Evolutionary conservation across 2,329 filamentous ascomycete genomes (phyloP), one percentile per base, ranked within the genome.

Genomic region (Biscogniauxia sp.): DNA sequence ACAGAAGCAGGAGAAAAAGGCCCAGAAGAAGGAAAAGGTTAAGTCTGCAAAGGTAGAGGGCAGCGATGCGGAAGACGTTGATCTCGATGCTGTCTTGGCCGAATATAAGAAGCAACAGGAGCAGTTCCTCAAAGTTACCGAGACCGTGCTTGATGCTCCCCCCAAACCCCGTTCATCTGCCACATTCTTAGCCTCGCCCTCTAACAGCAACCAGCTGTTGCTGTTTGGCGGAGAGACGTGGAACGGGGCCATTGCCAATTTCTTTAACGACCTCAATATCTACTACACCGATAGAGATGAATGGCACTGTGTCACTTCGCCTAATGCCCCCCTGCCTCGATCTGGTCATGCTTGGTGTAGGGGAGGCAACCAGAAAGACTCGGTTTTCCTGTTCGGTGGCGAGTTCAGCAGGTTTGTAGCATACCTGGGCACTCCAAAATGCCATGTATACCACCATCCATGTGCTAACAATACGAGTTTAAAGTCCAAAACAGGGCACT

Each of bases 141-240:
- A 99, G 79, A 84, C 85, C 2, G 80, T 88, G 23, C 85, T 83
- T 51, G 84, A 87, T 23, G 84, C 80, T 2, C 90, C 93, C 19
- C 95, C 95, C 1, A 86, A 87, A 57, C 85, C 93, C 20, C 87
- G 95, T 56, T 87, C 90, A 20, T 94, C 93, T 6, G 86, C 92
- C 7, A 92, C 91, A 0, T 79, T 99, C 61, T 83, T 97, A 67
- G 92, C 92, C 20, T 94, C 90, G 49, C 95, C 95, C 1, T 86
- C 89, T 32, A 94, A 96, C 77, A 86, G 84, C 69, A 96, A 95
- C 76, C 93, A 96, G 74, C 78, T 99, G 59, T 88, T 98, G 66
- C 79, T 98, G 5, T 99, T 96, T 75, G 95, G 94, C 17, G 95
- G 95, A 66, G 95, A 99, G 79, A 96, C 93, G 73, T 98, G 92